These are phyloP conservation scores for Tolypocladium paradoxum DNA, from an alignment of 2,329 filamentous ascomycete species.

Conservation along the genomic window DNA sequence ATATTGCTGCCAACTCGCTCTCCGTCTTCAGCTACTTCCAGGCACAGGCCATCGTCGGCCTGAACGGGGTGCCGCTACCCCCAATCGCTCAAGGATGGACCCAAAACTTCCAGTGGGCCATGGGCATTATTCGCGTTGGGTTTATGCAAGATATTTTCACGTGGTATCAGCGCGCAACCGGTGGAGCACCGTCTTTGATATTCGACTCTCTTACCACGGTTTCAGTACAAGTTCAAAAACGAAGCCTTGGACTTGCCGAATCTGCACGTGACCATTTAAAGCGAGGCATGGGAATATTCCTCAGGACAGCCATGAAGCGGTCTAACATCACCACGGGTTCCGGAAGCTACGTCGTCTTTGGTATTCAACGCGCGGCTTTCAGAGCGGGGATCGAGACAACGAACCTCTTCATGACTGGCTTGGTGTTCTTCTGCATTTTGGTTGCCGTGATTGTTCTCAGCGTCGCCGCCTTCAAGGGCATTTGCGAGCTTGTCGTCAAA, in stretches of 20 bases:
- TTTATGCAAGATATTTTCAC: slow-evolving; percentile 85
- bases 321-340: slow-evolving; percentile 41
- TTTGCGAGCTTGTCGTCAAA: slow-evolving; percentile 66
- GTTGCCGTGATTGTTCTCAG: slow-evolving; percentile 62
- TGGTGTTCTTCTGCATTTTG: slow-evolving; percentile 82
- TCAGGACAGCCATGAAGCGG: slow-evolving; percentile 37
- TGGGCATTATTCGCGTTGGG: slow-evolving; percentile 80
- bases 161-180: slow-evolving; percentile 92
- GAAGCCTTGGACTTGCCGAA: slow-evolving; percentile 29
- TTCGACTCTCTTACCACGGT: slow-evolving; percentile 62
- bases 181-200: slow-evolving; percentile 70
- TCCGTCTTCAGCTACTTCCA: slow-evolving; percentile 93
- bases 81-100: slow-evolving; percentile 90
- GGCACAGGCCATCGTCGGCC: slow-evolving; percentile 80
- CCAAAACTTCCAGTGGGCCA: slow-evolving; percentile 96
- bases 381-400: slow-evolving; percentile 65
- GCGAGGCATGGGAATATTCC: slow-evolving; percentile 42
- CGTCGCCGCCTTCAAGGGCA: slow-evolving; percentile 69
- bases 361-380: slow-evolving; percentile 84
- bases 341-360: slow-evolving; percentile 55
- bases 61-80: slow-evolving; percentile 69
- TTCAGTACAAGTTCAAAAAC: slow-evolving; percentile 75
- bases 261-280: slow-evolving; percentile 33
- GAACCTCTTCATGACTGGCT: slow-evolving; percentile 86
- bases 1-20: slow-evolving; percentile 85